These are phyloP conservation scores for Sporothrix variecibatus DNA, from an alignment of 2,329 filamentous ascomycete genomes.

Conservation along the genomic window DNA sequence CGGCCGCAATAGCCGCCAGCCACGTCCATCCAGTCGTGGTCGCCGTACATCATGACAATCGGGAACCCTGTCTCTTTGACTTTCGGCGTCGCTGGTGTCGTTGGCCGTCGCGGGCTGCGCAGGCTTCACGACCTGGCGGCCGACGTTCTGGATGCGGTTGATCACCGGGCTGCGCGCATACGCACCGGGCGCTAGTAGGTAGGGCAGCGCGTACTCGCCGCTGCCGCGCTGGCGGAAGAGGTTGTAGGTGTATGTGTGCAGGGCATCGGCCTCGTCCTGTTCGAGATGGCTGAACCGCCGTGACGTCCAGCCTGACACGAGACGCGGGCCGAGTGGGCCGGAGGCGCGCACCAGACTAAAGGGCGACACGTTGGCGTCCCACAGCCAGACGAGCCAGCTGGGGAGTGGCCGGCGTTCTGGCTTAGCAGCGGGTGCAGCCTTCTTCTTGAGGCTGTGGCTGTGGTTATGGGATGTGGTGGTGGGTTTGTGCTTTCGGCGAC, in stretches of 20 bases:
- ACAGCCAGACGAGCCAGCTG: constrained; percentile 87
- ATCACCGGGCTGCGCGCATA: constrained; percentile 88
- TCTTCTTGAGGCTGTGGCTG: constrained; percentile 26
- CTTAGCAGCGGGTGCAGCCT: constrained; percentile 29
- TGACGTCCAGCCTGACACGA: constrained; percentile 93
- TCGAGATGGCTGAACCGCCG: constrained; percentile 90
- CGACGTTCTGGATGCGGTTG: constrained; percentile 80
- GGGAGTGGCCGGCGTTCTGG: constrained; percentile 61
- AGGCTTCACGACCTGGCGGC: constrained; percentile 62
- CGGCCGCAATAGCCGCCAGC: constrained; percentile 76
- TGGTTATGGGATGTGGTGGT: constrained; percentile 40
- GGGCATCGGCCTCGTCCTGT: constrained; percentile 72
- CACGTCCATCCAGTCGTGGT: constrained; percentile 99
- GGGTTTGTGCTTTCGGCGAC: constrained; percentile 42
- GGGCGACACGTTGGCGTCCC: constrained; percentile 95
- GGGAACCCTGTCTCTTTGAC: constrained; percentile 68
- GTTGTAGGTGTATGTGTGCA: constrained; percentile 93
- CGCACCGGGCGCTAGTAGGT: constrained; percentile 89
- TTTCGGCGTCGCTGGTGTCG: constrained; percentile 36
- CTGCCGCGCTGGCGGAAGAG: constrained; percentile 91
- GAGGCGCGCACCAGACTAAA: constrained; percentile 88
- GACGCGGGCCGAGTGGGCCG: constrained; percentile 84
- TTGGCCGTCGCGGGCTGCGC: constrained; percentile 30
- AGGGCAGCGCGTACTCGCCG: constrained; percentile 90
- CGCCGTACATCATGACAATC: constrained; percentile 92